Evolutionary conservation across 2,329 filamentous ascomycete species (phyloP), one percentile per base, ranked within the genome.

Genomic region (Clonostachys chloroleuca): DNA sequence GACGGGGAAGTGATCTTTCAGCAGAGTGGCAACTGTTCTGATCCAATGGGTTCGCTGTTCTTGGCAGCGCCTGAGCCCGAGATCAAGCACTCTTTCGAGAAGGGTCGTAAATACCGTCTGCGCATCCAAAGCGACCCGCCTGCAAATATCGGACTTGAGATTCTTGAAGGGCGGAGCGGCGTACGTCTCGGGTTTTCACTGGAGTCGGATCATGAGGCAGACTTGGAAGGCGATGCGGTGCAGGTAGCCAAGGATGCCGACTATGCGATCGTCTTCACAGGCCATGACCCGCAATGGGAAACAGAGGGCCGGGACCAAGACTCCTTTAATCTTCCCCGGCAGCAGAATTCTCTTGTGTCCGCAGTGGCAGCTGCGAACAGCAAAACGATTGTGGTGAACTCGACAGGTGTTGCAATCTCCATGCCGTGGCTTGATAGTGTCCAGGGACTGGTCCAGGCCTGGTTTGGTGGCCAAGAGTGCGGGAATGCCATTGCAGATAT

Each of bases 381-480:
- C 1, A 81, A 80, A 30, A 77, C 80, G 0, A 73, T 80, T 1
- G 73, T 87, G 2, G 77, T 86, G 2, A 77, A 83, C 52, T 83
- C 84, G 35, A 83, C 81, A 0, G 83, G 82, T 20, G 82, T 81
- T 0, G 79, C 83, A 2, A 66, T 81, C 7, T 67, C 72, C 2
- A 73, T 82, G 74, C 78, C 78, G 0, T 81, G 78, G 78, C 62
- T 72, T 1, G 58, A 68, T 5, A 58, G 71, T 20, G 71, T 84
- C 9, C 75, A 77, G 3, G 81, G 77, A 6, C 75, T 86, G 34
- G 54, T 85, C 3, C 82, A 77, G 57, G 78, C 79, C n/a, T 86
- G 83, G 81, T 87, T 85, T 55, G 80, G 82, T 42, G 84, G 84
- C 3, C 83, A 87, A 56, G 84, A 87, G 63, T 77, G 77, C 16